phyloP scores from a whole-genome alignment of 495 filamentous ascomycete species.

The Penicillium arizonense region DNA sequence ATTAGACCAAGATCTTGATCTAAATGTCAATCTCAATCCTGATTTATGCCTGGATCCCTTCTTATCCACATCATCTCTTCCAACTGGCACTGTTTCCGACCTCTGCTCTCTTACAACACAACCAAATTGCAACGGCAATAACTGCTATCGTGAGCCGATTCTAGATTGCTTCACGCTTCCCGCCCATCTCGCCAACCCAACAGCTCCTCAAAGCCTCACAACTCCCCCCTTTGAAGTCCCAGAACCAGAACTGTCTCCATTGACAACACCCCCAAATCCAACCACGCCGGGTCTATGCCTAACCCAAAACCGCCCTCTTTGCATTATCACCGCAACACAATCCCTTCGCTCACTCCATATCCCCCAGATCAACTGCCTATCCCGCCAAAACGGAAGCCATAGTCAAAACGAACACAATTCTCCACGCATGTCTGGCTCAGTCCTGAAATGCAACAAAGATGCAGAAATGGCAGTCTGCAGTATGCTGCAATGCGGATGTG shows the following conservation, averaged over 20 bases:
- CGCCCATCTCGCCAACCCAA: not conserved
- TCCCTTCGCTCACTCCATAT: conserved; percentile 8
- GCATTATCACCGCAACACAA: conserved; percentile 7
- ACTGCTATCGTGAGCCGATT: not conserved
- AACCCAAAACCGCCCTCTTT: not conserved
- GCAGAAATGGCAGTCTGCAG: conserved; percentile 7
- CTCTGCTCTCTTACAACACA: not conserved
- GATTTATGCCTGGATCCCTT: not conserved
- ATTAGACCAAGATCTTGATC: not conserved
- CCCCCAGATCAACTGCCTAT: conserved; percentile 2
- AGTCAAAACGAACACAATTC: not conserved
- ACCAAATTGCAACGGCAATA: not conserved
- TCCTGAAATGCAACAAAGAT: conserved; percentile 8
- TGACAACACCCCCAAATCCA: not conserved
- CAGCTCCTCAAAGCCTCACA: not conserved
- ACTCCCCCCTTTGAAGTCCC: not conserved
- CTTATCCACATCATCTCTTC: no score
- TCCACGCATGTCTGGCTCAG: conserved; percentile 9
- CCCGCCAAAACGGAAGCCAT: not conserved
- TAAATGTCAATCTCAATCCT: not conserved
- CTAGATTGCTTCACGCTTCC: not conserved
- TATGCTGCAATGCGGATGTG: conserved; percentile 10
- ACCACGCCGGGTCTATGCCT: not conserved
- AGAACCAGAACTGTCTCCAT: not conserved
- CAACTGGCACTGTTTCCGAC: not conserved